Conservation (phyloP, 1,284 basidiomycete species). For the Singerocomus rubriflavus region DNA sequence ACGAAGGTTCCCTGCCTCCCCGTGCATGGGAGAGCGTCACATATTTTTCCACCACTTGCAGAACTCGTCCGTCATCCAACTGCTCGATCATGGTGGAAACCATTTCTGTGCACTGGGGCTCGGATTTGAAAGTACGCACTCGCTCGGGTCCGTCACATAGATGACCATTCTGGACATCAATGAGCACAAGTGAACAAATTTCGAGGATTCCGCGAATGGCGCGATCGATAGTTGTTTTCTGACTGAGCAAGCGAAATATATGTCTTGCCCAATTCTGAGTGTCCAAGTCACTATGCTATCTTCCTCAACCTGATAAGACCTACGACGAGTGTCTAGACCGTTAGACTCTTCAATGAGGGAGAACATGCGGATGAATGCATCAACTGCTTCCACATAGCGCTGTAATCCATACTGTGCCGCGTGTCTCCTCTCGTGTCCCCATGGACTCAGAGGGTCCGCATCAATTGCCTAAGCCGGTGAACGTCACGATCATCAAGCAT, state of each 20-base stretch:
- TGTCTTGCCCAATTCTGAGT: background rate
- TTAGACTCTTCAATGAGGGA: background rate
- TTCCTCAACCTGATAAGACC: background rate
- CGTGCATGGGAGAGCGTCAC: slow-evolving; percentile 14
- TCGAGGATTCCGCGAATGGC: background rate
- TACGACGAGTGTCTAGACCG: background rate
- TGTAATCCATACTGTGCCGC: slow-evolving; percentile 1
- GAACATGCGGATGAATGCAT: background rate
- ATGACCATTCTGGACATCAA: slow-evolving; percentile 11
- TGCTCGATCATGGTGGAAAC: slow-evolving; percentile 1
- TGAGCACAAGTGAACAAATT: slow-evolving; percentile 5
- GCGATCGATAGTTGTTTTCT: background rate
- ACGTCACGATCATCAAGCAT: background rate
- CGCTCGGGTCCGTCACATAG: slow-evolving; percentile 3
- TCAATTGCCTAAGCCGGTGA: slow-evolving; percentile 1
- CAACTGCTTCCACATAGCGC: slow-evolving; percentile 7
- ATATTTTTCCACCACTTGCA: slow-evolving; percentile 1
- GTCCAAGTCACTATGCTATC: no score
- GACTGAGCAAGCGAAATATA: background rate
- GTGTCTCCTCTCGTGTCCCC: slow-evolving; percentile 7
- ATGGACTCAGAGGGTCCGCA: background rate
- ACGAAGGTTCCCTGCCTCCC: slow-evolving; percentile 5
- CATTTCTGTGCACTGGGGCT: slow-evolving; percentile 1
- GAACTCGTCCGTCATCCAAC: background rate
- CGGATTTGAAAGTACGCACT: slow-evolving; percentile 8